These are phyloP conservation scores for Dentipellis sp. DNA, from an alignment of 768 basidiomycete species.

Conservation along the genomic window DNA sequence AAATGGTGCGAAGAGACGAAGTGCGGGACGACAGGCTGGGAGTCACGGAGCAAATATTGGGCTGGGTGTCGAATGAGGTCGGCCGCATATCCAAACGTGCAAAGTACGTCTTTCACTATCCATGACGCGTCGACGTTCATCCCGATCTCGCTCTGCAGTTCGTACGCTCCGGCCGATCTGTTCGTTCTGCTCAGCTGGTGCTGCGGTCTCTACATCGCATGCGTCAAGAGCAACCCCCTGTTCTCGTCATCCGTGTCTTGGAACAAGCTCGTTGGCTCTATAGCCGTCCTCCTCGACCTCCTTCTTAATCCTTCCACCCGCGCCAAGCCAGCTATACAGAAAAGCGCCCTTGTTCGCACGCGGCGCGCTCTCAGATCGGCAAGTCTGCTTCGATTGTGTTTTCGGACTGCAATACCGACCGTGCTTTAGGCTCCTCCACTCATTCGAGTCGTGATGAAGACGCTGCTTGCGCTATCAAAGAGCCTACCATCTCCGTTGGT, in stretches of 20 bases:
- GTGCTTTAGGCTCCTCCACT: conserved; percentile 27
- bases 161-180: conserved; percentile 44
- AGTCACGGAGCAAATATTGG: conserved; percentile 61
- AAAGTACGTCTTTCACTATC: conserved; percentile 36
- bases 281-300: conserved; percentile 52
- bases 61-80: conserved; percentile 68
- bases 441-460: conserved; percentile 41
- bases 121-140: neutral
- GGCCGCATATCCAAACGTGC: conserved; percentile 45
- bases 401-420: neutral
- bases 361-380: conserved; percentile 65
- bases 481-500: conserved; percentile 32
- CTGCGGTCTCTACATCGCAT: conserved; percentile 49
- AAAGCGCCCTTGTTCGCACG: conserved; percentile 48
- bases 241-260: conserved; percentile 41
- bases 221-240: conserved; percentile 33
- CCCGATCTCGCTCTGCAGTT: conserved; percentile 5
- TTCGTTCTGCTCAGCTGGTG: conserved; percentile 70
- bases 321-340: conserved; percentile 50
- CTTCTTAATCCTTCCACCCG: conserved; percentile 42
- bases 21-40: conserved; percentile 43
- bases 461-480: conserved; percentile 44
- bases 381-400: conserved; percentile 11
- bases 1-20: conserved; percentile 57
- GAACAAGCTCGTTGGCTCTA: conserved; percentile 40